These are phyloP conservation scores for Amanita subjunquillea DNA, from an alignment of 768 basidiomycete species.

Conservation along the genomic window DNA sequence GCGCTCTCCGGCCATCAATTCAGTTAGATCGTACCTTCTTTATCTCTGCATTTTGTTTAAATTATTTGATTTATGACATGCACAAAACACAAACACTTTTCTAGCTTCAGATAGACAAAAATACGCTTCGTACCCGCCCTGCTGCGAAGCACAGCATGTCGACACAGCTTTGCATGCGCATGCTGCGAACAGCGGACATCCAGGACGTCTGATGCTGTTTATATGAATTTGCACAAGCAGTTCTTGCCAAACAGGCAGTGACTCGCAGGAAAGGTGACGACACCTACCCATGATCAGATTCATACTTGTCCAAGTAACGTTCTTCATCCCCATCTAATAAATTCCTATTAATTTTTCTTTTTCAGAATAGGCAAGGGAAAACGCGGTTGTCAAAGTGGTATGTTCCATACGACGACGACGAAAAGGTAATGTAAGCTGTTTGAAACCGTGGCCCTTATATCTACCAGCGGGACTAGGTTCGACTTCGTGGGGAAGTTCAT, in stretches of 20 bases:
- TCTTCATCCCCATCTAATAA: not conserved
- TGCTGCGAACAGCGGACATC: too few species aligned
- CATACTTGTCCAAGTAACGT: constrained; percentile 82
- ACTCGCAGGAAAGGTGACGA: constrained; percentile 6
- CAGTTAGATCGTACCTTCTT: too few species aligned
- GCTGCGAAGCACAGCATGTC: too few species aligned
- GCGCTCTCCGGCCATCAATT: too few species aligned
- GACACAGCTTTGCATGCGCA: too few species aligned
- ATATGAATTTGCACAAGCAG: constrained; percentile 7
- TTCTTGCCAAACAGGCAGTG: constrained; percentile 2
- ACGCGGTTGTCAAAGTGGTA: constrained; percentile 98
- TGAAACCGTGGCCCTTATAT: not conserved
- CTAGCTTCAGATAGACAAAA: too few species aligned
- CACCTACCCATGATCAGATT: constrained; percentile 76
- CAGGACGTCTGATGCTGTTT: not conserved
- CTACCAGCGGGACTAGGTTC: constrained; percentile 42
- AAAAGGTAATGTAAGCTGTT: constrained; percentile 54
- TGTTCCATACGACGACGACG: constrained; percentile 97
- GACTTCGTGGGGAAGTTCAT: constrained; percentile 93
- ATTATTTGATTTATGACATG: too few species aligned
- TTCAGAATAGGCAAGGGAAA: constrained; percentile 95
- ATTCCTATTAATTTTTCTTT: not conserved
- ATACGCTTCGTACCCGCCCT: too few species aligned
- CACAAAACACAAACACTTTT: too few species aligned
- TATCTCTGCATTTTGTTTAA: too few species aligned